phyloP scores from a whole-genome alignment of 306 rosid genomes.

The Erythrophleum fordii region DNA sequence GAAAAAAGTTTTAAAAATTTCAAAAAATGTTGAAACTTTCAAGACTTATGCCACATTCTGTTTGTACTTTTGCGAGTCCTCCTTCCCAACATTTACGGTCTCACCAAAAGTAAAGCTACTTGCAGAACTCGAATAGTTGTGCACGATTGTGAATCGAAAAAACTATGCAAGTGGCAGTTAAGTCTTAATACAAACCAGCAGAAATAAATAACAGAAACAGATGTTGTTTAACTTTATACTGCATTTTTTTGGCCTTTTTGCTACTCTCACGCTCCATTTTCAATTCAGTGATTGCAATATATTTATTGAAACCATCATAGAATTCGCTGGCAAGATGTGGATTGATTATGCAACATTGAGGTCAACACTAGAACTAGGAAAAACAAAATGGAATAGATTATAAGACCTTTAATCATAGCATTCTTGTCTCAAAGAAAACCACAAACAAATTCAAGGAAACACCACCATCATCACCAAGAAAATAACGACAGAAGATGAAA shows the following conservation, averaged over 20 bases:
- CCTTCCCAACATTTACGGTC: neutral
- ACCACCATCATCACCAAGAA: neutral
- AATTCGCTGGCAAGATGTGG: constrained; percentile 10
- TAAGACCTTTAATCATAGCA: neutral
- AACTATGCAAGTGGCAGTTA: neutral
- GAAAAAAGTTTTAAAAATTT: neutral
- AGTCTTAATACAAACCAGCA: neutral
- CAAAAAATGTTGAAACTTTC: neutral
- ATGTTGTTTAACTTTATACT: neutral
- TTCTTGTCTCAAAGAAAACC: neutral
- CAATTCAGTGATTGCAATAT: neutral
- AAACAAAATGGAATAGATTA: neutral
- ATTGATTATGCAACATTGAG: constrained; percentile 2
- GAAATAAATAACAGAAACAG: neutral
- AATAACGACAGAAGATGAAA: neutral
- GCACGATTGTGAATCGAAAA: neutral
- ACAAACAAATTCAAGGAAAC: neutral
- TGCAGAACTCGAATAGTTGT: neutral
- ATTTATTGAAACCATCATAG: constrained; percentile 10
- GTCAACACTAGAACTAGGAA: neutral
- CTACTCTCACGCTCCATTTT: neutral
- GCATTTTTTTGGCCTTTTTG: neutral
- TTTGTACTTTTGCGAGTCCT: neutral
- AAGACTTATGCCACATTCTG: neutral
- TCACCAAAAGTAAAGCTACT: neutral